phyloP scores from a whole-genome alignment of 805 yeast species.

The Ogataea pilisensis region DNA sequence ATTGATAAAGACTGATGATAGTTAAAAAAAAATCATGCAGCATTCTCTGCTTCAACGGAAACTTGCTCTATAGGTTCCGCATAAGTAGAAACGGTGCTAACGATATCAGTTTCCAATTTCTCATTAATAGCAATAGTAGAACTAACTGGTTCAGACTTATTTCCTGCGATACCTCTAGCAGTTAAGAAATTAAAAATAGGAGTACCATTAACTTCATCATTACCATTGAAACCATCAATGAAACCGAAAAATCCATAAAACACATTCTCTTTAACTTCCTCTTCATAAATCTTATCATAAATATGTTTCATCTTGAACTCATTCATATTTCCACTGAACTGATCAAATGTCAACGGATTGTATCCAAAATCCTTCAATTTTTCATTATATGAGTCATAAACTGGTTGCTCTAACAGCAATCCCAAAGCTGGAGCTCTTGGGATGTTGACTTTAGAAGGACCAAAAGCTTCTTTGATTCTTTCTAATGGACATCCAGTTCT shows the following conservation, averaged over 20 bases:
- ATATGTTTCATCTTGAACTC: slow-evolving; percentile 83
- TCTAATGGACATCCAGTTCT: slow-evolving; percentile 81
- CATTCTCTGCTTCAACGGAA: neutral
- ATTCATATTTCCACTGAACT: slow-evolving; percentile 67
- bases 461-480: slow-evolving; percentile 75
- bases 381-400: slow-evolving; percentile 78
- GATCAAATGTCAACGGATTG: slow-evolving; percentile 64
- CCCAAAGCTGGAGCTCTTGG: slow-evolving; percentile 99
- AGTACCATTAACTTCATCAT: slow-evolving; percentile 44
- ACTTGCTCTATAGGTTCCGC: neutral
- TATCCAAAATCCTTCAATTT: slow-evolving; percentile 73
- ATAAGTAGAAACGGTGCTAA: too few species aligned
- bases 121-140: neutral
- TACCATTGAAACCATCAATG: slow-evolving; percentile 73
- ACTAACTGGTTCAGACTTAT: slow-evolving; percentile 1
- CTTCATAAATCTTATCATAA: slow-evolving; percentile 87
- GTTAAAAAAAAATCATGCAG: too few species aligned
- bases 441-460: slow-evolving; percentile 70
- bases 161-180: slow-evolving; percentile 39
- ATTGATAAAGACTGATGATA: too few species aligned
- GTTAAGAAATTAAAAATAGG: slow-evolving; percentile 58
- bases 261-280: slow-evolving; percentile 82
- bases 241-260: slow-evolving; percentile 89
- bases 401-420: slow-evolving; percentile 83
- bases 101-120: too few species aligned